phyloP scores from a whole-genome alignment of 2,329 filamentous ascomycete genomes.

The Hypoxylon sp. region DNA sequence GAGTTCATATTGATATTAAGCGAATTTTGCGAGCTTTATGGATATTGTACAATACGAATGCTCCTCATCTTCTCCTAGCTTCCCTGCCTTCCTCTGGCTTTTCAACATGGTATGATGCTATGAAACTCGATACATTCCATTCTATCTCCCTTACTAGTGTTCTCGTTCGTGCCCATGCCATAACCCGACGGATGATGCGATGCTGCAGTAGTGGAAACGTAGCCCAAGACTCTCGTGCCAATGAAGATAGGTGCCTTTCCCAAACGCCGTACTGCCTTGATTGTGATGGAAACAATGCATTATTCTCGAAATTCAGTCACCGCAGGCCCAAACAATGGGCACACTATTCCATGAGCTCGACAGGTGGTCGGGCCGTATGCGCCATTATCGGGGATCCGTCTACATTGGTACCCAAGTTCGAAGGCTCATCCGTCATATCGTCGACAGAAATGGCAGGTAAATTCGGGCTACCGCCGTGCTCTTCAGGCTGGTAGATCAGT shows the following conservation, averaged over 20 bases:
- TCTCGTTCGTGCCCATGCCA: conserved; percentile 7
- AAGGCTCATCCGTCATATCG: conserved; percentile 72
- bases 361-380: conserved; percentile 72
- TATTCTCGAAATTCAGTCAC: conserved; percentile 16
- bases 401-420: conserved; percentile 54
- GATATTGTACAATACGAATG: conserved; percentile 23
- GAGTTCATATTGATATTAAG: conserved; percentile 27
- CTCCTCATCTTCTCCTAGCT: not conserved
- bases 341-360: conserved; percentile 71
- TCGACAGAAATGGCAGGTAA: conserved; percentile 76
- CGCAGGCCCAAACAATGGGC: conserved; percentile 15
- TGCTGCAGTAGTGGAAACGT: conserved; percentile 21
- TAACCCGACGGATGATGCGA: conserved; percentile 24
- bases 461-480: conserved; percentile 65
- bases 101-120: conserved; percentile 16
- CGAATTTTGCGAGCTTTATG: conserved; percentile 13
- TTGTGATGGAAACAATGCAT: conserved; percentile 19
- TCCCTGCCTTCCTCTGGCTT: conserved; percentile 6
- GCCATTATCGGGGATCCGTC: conserved; percentile 62
- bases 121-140: conserved; percentile 14
- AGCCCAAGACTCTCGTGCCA: conserved; percentile 10
- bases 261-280: conserved; percentile 31
- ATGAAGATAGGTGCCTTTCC: conserved; percentile 25
- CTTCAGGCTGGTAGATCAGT: conserved; percentile 73
- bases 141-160: conserved; percentile 9